Conservation (phyloP, 169 alveolate species). For the Toxoplasma gondii region DNA sequence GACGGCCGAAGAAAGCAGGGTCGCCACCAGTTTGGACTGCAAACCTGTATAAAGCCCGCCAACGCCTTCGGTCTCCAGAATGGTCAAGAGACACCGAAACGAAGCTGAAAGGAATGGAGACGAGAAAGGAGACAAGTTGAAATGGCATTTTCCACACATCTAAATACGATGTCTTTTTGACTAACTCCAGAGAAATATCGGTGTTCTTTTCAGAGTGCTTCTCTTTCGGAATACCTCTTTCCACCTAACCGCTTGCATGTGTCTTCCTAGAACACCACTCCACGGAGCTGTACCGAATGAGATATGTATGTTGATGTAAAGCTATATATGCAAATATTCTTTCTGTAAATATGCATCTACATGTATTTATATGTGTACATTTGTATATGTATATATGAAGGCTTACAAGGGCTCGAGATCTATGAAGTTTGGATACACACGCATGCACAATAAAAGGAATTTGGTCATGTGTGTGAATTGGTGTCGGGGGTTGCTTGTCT, state of each 20-base stretch:
- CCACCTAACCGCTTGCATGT: too few relatives aligned
- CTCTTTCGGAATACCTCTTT: too few relatives aligned
- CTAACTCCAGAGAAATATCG: background rate
- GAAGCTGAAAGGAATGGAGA: slow-evolving; percentile 8
- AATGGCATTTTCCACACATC: background rate
- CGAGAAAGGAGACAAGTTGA: background rate
- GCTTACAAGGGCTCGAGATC: background rate
- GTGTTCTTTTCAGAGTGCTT: too few relatives aligned
- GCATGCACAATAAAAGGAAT: background rate
- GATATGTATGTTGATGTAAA: too few relatives aligned
- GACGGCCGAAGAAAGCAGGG: slow-evolving; percentile 59
- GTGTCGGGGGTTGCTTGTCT: background rate
- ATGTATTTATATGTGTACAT: background rate
- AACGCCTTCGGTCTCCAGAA: slow-evolving; percentile 68
- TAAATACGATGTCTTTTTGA: background rate
- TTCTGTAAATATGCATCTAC: background rate
- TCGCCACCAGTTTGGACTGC: slow-evolving; percentile 66
- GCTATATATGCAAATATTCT: background rate
- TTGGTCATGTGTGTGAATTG: background rate
- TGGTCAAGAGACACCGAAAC: slow-evolving; percentile 58
- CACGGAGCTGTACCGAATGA: too few relatives aligned
- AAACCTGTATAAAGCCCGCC: slow-evolving; percentile 65
- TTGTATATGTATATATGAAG: background rate
- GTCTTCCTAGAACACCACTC: too few relatives aligned
- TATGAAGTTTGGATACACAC: background rate